A percentile compares a stretch with the other conserved stretches of the same genome.
phyloP scores from a whole-genome alignment of 768 basidiomycete genomes.

The Psilocybe cyanescens region DNA sequence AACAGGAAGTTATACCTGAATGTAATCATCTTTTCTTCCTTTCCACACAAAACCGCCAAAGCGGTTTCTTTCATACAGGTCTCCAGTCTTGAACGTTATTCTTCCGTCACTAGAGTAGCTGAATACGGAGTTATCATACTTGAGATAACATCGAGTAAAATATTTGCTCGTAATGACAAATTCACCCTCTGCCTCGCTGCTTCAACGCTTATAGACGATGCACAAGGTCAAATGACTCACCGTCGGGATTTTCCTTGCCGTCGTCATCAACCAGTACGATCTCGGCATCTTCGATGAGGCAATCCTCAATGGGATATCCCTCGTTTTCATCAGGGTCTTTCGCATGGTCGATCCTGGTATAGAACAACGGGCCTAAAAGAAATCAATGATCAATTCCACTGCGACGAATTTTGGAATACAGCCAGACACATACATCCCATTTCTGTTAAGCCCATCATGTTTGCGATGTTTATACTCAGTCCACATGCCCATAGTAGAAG shows the following conservation, averaged over 20 bases:
- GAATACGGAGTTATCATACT: constrained; percentile 25
- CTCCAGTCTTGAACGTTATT: constrained; percentile 30
- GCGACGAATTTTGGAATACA: neutral
- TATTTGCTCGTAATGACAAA: constrained; percentile 25
- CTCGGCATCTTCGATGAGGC: constrained; percentile 20
- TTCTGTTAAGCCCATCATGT: constrained; percentile 34
- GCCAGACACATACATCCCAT: constrained; percentile 21
- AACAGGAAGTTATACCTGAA: constrained; percentile 18
- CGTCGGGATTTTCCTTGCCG: constrained; percentile 14
- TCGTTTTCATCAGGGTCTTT: constrained; percentile 5
- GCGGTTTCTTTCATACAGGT: constrained; percentile 21
- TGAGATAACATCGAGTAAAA: constrained; percentile 26
- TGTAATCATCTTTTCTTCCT: constrained; percentile 33
- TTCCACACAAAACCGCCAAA: constrained; percentile 24
- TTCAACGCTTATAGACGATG: too few species aligned
- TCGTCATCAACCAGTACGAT: constrained; percentile 22
- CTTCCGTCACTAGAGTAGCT: constrained; percentile 18
- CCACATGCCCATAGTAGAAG: constrained; percentile 24
- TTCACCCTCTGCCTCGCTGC: constrained; percentile 24
- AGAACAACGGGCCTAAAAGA: constrained; percentile 25
- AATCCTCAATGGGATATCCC: constrained; percentile 22
- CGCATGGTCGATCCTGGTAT: constrained; percentile 6
- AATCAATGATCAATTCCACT: neutral
- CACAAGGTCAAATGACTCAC: constrained; percentile 5
- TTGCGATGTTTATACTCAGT: constrained; percentile 17